Conservation (phyloP, 225 moss, liverwort and hornwort species). For the Polytrichum commune region DNA sequence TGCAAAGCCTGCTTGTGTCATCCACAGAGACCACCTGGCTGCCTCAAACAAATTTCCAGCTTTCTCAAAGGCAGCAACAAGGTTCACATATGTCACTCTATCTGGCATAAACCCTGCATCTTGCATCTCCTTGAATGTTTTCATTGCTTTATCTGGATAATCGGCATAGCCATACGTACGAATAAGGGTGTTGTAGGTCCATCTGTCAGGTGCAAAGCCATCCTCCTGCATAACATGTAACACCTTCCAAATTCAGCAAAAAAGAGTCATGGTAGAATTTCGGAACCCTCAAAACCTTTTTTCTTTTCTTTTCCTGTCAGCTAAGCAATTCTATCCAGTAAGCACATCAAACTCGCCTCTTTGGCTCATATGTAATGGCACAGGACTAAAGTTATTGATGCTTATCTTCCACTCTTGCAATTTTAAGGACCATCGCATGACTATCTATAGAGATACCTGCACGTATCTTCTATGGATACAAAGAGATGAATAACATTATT, state of each 20-base stretch:
- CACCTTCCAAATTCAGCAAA: not conserved
- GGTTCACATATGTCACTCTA: constrained; percentile 80
- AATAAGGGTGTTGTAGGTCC: constrained; percentile 93
- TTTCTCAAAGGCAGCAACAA: constrained; percentile 86
- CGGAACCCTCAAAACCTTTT: too few relatives aligned
- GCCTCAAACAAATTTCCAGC: constrained; percentile 89
- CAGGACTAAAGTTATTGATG: too few relatives aligned
- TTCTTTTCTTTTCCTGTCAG: too few relatives aligned
- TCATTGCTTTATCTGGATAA: constrained; percentile 65
- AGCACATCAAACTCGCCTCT: too few relatives aligned
- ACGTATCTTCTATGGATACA: not conserved
- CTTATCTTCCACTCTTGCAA: not conserved
- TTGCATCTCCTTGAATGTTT: constrained; percentile 73
- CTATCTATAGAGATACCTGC: too few relatives aligned
- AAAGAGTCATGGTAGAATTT: too few relatives aligned
- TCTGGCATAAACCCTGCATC: constrained; percentile 74
- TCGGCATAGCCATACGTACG: constrained; percentile 82
- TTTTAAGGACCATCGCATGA: not conserved
- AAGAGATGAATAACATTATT: not conserved
- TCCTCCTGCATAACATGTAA: constrained; percentile 37
- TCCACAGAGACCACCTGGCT: constrained; percentile 97
- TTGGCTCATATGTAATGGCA: too few relatives aligned
- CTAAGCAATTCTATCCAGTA: too few relatives aligned
- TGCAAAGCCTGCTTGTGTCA: constrained; percentile 80
- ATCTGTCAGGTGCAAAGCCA: constrained; percentile 72